Base-by-base conservation (phyloP, 108 stramenopile species). In the Cyclostephanos invisitatus region DNA sequence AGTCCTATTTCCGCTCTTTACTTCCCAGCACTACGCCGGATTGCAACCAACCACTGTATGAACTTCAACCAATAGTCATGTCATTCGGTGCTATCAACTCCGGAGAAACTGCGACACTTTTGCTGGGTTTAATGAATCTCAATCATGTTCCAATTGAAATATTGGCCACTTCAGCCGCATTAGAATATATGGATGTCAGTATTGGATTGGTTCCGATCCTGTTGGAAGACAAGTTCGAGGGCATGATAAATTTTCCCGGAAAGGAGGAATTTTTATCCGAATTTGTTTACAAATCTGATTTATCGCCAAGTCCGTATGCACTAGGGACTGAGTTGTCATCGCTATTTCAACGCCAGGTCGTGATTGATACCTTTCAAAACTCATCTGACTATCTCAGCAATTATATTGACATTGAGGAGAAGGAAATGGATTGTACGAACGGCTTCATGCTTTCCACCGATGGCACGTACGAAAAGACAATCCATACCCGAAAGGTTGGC, bases 91-190 rank as follows among this genome's bases (percentile, higher is more conserved):
- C 91, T 24, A 72, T 90, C 0, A 76, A 64, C 32, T 64, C 77
- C 35, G 83, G 80, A 51, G 77, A 80, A 44, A 51, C 81, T 9
- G 72, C 79, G 35, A 71, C 71, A 10, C 62, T 73, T 6, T 84
- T 86, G 24, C 37, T 92, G 4, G 73, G 78, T 60, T 62, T 92
- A 36, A 87, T 85, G 25, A 92, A 92, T 60, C 74, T 82, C 62
- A 92, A 92, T 68, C 91, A 87, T 22, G 64, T 87, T 22, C 85
- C 89, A 32, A 62, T 90, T 14, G 64, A 74, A 14, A 68, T 90
- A n/a, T 77, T 73, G 12, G 82, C 86, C 14, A 81, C 90, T 37
- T 77, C 86, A 37, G 68, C 85, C 37, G 81, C 80, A 49, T 79
- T 90, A 17, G 89, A 87, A 60, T 80, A 87, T n/a, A 86, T 90